Evolutionary conservation across 306 rosid genomes (phyloP).

Genomic region (Ceratonia siliqua): DNA sequence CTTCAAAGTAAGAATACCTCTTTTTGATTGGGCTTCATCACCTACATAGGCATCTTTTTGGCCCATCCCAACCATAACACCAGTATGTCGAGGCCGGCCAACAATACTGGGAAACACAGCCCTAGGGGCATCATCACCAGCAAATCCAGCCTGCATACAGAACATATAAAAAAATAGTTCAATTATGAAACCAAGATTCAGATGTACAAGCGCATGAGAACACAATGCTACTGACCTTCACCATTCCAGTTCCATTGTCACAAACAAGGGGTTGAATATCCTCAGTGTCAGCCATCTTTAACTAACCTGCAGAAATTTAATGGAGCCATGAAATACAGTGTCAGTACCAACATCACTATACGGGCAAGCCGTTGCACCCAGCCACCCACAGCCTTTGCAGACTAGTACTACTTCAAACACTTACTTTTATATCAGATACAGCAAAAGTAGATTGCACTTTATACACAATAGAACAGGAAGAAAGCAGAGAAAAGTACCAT

Average conservation of each 20-base stretch:
- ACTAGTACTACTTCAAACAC: neutral
- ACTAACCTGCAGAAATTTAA: conserved; percentile 33
- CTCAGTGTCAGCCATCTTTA: conserved; percentile 88
- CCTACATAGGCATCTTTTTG: conserved; percentile 99
- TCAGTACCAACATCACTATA: neutral
- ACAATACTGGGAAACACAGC: conserved; percentile 98
- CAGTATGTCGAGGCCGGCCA: conserved; percentile 95
- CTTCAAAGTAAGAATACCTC: conserved; percentile 96
- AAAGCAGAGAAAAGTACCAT: neutral
- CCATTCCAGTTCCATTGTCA: conserved; percentile 99
- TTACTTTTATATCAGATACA: neutral
- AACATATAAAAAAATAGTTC: neutral
- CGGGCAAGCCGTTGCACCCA: neutral
- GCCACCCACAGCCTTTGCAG: neutral
- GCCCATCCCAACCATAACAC: conserved; percentile 99
- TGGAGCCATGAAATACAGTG: neutral
- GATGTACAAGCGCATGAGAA: neutral
- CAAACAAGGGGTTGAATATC: conserved; percentile 98
- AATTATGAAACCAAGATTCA: neutral
- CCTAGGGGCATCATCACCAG: conserved; percentile 98
- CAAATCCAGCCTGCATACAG: conserved; percentile 82
- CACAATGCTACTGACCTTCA: conserved; percentile 60
- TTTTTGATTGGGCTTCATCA: conserved; percentile 95
- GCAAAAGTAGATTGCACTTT: neutral
- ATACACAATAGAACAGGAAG: neutral